Conservation (phyloP, 768 basidiomycete genomes). For the Russula sp. region DNA sequence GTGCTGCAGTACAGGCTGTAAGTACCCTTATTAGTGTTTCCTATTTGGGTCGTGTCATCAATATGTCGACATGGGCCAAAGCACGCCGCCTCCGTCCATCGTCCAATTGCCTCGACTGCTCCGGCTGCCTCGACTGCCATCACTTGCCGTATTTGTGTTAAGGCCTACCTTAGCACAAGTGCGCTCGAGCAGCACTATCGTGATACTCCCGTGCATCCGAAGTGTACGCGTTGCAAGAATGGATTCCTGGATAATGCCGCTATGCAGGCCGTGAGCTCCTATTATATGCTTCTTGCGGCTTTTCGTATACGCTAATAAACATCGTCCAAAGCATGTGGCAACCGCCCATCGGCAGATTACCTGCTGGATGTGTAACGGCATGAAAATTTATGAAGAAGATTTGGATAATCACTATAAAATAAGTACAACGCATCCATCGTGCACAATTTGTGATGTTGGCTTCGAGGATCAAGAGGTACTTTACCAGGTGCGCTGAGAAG, state of each 20-base stretch:
- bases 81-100: slow-evolving; percentile 33
- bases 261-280: slow-evolving; percentile 38
- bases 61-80: slow-evolving; percentile 27
- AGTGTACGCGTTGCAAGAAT: slow-evolving; percentile 44
- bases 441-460: slow-evolving; percentile 24
- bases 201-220: slow-evolving; percentile 46
- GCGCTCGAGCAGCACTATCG: slow-evolving; percentile 48
- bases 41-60: neutral
- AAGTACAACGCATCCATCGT: slow-evolving; percentile 22
- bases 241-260: slow-evolving; percentile 42
- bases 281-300: neutral
- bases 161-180: neutral
- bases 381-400: slow-evolving; percentile 27
- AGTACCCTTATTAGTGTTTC: slow-evolving; percentile 18
- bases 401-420: slow-evolving; percentile 23
- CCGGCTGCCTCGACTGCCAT: no score
- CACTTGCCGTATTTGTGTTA: slow-evolving; percentile 14
- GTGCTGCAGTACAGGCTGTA: slow-evolving; percentile 39
- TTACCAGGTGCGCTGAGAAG: slow-evolving; percentile 18
- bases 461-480: slow-evolving; percentile 25
- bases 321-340: slow-evolving; percentile 35
- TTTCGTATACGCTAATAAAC: neutral
- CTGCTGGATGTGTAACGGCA: slow-evolving; percentile 24
- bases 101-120: neutral
- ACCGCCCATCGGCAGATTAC: slow-evolving; percentile 23